Evolutionary conservation across 257 asterid species (phyloP), one percentile per base, ranked within the genome.

Genomic region (Linaria vulgaris): DNA sequence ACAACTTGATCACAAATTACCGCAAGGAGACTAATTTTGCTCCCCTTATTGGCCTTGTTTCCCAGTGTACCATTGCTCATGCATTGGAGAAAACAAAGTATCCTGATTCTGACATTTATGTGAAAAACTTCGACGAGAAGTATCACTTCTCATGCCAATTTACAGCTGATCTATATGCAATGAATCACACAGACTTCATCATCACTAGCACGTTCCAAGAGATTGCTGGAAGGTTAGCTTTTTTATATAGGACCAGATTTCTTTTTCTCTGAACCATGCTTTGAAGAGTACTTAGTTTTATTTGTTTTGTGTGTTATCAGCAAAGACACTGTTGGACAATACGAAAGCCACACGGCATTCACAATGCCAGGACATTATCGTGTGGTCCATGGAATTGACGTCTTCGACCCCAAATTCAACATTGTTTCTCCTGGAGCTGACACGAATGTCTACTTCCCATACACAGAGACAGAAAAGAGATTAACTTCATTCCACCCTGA

Each of bases 391-490:
- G 99, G 99, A 22, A 94, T 94, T 3, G 84, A 94, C 19, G 95
- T 87, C 15, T 94, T 94, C 24, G 99, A 90, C 64, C 96, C 99
- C 45, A 94, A 94, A 65, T 94, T 94, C 80, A 94, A 94, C 86
- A 94, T 94, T n/a, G 99, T 90, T 20, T 90, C 96, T 1, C 99
- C 99, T 0, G 97, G 97, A 41, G 97, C 99, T 1, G 99, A 94
- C 61, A 79, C 49, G 68, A 78, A 72, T 69, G 72, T 94, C 59
- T 94, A 94, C 73, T 94, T 76, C 76, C 80, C 97, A 0, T 84
- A 82, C 48, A 72, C 84, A 0, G 96, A 94, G 63, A 81, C 69
- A 70, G 96, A 94, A 6, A 90, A 64, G 76, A 78, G 99, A 56
- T 82, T 85, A 56, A 87, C 95, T 0, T 49, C 82, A 10, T 61